These are phyloP conservation scores for Amanita jacksonii DNA, from an alignment of 768 basidiomycete species.

Conservation along the genomic window DNA sequence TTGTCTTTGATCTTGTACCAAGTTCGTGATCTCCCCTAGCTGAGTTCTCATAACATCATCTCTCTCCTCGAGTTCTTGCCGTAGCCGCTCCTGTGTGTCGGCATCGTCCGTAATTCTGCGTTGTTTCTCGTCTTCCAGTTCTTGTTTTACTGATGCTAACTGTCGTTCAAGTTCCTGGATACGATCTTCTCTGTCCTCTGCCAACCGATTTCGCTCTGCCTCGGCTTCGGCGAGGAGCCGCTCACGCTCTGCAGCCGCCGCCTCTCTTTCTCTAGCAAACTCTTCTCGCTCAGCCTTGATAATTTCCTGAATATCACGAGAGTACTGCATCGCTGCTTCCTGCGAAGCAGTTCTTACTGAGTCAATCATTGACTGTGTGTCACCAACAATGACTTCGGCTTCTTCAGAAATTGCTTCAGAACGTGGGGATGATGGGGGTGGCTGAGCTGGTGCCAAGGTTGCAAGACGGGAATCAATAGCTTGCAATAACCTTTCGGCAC, in stretches of 20 bases:
- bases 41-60: constrained; percentile 53
- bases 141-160: constrained; percentile 41
- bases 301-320: constrained; percentile 48
- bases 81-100: constrained; percentile 52
- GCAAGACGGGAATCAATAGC: constrained; percentile 30
- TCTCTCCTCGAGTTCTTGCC: constrained; percentile 46
- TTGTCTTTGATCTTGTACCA: constrained; percentile 60
- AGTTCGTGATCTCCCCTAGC: constrained; percentile 60
- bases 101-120: constrained; percentile 48
- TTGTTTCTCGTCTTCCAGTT: constrained; percentile 56
- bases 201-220: constrained; percentile 34
- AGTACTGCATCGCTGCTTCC: constrained; percentile 48
- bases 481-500: constrained; percentile 36
- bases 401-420: constrained; percentile 10
- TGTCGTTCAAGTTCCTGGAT: constrained; percentile 57
- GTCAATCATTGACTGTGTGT: constrained; percentile 20
- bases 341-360: constrained; percentile 28
- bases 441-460: constrained; percentile 22
- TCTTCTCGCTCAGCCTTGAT: constrained; percentile 54
- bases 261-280: constrained; percentile 43
- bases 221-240: constrained; percentile 38
- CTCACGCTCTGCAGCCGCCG: constrained; percentile 44
- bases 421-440: constrained; percentile 10
- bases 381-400: constrained; percentile 21
- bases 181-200: constrained; percentile 44